Evolutionary conservation across 805 yeast genomes (phyloP), one percentile per base, ranked within the genome.

Genomic region (Candida pseudoglaebosa): DNA sequence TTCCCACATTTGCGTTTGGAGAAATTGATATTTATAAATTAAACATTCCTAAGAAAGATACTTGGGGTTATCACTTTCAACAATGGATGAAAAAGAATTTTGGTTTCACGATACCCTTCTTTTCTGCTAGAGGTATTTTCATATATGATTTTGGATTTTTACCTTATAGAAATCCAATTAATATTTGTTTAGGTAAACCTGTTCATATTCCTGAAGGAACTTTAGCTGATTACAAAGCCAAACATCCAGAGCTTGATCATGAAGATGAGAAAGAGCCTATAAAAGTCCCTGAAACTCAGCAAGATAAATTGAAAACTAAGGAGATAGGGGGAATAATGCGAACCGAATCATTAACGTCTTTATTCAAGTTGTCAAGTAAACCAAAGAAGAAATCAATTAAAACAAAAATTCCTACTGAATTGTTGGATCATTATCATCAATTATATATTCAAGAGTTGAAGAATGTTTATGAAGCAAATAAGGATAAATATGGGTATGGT

Each of bases 1-100:
- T 93, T 3, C 99, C 99, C 0, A 79, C 84, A 3, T 80, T 84
- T 56, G 90, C 86, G 9, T 93, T 89, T 65, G 99, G 99, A 2
- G 99, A 93, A 53, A 91, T 76, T 7, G 77, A 75, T 46, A 61
- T 76, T 28, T 76, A 73, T 52, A 66, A 69, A 39, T 66, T 77
- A 14, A 59, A 59, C 13, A 40, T 59, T 39, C 71, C 74, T 7
- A 52, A 53, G 47, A 63, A 64, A 13, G 71, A 72, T 24, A 51
- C 74, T 30, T 52, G 50, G 57, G 56, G 73, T 73, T 73, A 78
- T 50, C 64, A 67, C 39, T 56, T 84, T 37, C 98, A 91, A 58
- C 59, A 73, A 24, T 77, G 87, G 79, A 56, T 91, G 53, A 91
- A 93, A 52, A 67, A 67, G 20, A 70, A 64, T 26, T 72, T 80